Conservation (phyloP, 306 rosid species). For the Vicia sativa region DNA sequence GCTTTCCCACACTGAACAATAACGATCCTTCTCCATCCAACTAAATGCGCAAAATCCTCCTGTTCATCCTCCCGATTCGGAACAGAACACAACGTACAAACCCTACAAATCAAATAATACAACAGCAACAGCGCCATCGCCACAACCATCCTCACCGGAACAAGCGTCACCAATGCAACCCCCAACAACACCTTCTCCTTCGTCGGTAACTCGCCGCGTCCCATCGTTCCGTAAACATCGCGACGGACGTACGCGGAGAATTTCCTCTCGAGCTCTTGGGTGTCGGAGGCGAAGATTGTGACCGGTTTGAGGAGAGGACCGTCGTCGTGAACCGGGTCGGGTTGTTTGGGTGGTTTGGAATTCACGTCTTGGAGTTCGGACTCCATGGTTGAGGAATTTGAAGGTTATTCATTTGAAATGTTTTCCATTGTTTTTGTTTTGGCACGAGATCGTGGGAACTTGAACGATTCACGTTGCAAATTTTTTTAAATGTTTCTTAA, state of each 20-base stretch:
- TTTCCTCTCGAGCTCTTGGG: slow-evolving; percentile 65
- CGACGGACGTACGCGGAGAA: slow-evolving; percentile 69
- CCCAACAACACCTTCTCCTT: slow-evolving; percentile 73
- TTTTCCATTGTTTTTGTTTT: slow-evolving; percentile 8
- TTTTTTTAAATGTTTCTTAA: background rate
- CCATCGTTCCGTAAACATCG: slow-evolving; percentile 82
- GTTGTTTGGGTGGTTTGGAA: slow-evolving; percentile 40
- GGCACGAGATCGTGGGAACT: background rate
- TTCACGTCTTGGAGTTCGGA: slow-evolving; percentile 59
- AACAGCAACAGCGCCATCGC: slow-evolving; percentile 46
- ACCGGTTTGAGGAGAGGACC: slow-evolving; percentile 64
- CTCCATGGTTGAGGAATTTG: slow-evolving; percentile 16
- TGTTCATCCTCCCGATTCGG: slow-evolving; percentile 71
- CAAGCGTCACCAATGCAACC: slow-evolving; percentile 67
- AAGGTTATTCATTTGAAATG: background rate
- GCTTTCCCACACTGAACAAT: slow-evolving; percentile 63
- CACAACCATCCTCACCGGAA: slow-evolving; percentile 65
- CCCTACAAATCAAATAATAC: slow-evolving; percentile 73
- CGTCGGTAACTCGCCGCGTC: slow-evolving; percentile 69
- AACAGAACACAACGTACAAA: slow-evolving; percentile 62
- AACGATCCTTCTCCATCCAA: slow-evolving; percentile 76
- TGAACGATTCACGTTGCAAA: slow-evolving; percentile 25
- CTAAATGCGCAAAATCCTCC: slow-evolving; percentile 74
- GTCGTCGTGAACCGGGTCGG: slow-evolving; percentile 45
- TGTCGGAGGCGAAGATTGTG: slow-evolving; percentile 36